phyloP scores from a whole-genome alignment of 176 grass and related monocot species.

The Luzula sylvatica region DNA sequence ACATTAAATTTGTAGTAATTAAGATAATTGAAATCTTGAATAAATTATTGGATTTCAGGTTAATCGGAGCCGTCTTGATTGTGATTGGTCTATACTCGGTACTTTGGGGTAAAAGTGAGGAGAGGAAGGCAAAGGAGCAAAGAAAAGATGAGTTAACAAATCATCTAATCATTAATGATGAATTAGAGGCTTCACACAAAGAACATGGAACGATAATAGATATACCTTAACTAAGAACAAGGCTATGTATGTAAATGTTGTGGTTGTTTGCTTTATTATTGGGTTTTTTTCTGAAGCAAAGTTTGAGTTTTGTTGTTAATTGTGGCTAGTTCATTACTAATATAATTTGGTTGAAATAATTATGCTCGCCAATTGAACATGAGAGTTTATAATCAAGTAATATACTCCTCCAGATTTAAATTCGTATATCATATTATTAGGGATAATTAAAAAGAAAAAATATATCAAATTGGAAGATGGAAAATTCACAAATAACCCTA shows the following conservation, averaged over 20 bases:
- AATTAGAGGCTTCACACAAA: conserved; percentile 29
- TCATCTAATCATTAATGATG: conserved; percentile 34
- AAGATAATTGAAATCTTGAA: background rate
- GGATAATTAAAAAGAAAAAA: too few relatives aligned
- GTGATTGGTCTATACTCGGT: conserved; percentile 81
- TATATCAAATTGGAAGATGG: too few relatives aligned
- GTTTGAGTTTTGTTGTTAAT: too few relatives aligned
- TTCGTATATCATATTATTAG: too few relatives aligned
- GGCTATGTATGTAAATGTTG: background rate
- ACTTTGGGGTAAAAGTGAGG: conserved; percentile 79
- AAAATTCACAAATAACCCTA: too few relatives aligned
- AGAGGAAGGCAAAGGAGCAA: conserved; percentile 40
- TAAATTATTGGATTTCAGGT: conserved; percentile 27
- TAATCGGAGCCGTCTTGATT: conserved; percentile 64
- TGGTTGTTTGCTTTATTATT: background rate
- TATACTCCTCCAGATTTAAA: too few relatives aligned
- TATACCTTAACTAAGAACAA: conserved; percentile 23
- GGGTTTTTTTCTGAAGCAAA: background rate
- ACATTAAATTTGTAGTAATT: background rate
- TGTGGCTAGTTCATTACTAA: too few relatives aligned
- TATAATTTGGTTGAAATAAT: too few relatives aligned
- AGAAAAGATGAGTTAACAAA: conserved; percentile 25
- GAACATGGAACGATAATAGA: conserved; percentile 22
- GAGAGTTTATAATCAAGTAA: too few relatives aligned
- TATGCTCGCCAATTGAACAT: too few relatives aligned